phyloP scores from a whole-genome alignment of 495 filamentous ascomycete genomes.

The Aspergillus sclerotiicarbonarius region DNA sequence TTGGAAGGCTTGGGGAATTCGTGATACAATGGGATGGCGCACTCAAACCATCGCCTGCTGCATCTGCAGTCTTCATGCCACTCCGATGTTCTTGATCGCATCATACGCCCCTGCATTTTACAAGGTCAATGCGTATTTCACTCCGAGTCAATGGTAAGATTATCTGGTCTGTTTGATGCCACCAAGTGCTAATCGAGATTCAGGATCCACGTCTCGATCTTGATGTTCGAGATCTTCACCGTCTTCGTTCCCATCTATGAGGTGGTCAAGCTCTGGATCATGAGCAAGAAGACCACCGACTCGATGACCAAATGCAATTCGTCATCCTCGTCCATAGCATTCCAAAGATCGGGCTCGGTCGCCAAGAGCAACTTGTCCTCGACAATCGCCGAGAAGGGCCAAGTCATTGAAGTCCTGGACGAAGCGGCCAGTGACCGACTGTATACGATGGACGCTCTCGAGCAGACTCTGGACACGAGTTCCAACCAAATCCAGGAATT shows the following conservation, averaged over 20 bases:
- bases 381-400: neutral
- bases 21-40: constrained; percentile 68
- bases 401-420: constrained; percentile 3
- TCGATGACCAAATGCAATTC: constrained; percentile 29
- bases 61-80: constrained; percentile 54
- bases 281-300: constrained; percentile 40
- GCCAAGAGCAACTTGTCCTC: too few relatives aligned
- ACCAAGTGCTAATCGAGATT: neutral
- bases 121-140: constrained; percentile 52
- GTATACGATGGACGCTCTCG: constrained; percentile 58
- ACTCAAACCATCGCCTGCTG: constrained; percentile 61
- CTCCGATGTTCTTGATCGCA: constrained; percentile 63
- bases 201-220: constrained; percentile 55
- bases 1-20: constrained; percentile 50
- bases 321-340: neutral
- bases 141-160: constrained; percentile 57
- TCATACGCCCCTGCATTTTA: constrained; percentile 58
- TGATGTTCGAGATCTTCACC: constrained; percentile 52
- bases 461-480: constrained; percentile 55
- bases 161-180: neutral
- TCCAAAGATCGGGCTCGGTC: neutral
- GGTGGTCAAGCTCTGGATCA: constrained; percentile 48
- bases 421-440: constrained; percentile 40
- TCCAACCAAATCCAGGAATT: constrained; percentile 56
- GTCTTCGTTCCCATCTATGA: constrained; percentile 57